phyloP scores from a whole-genome alignment of 1,284 basidiomycete genomes.

The Ceratobasidium sp. region DNA sequence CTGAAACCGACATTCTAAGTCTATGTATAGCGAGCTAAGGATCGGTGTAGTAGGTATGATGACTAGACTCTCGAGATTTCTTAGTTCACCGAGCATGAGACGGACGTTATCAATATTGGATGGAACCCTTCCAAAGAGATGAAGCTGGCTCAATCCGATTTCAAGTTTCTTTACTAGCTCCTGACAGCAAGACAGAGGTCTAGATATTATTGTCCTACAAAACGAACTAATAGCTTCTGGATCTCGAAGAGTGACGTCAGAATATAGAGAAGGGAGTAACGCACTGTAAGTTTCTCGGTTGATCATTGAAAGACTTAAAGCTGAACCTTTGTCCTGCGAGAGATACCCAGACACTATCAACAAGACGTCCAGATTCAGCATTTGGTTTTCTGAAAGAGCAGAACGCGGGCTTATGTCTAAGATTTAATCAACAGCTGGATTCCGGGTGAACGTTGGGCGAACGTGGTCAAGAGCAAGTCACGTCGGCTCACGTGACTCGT shows the following conservation, averaged over 20 bases:
- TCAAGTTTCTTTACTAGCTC: background rate
- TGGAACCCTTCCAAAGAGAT: background rate
- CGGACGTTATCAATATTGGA: background rate
- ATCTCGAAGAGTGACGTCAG: background rate
- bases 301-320: background rate
- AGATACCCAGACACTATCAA: background rate
- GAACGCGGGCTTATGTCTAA: background rate
- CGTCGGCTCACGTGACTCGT: background rate
- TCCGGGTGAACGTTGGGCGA: too few relatives aligned
- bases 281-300: background rate
- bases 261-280: background rate
- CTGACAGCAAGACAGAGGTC: background rate
- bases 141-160: background rate
- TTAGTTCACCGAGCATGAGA: background rate
- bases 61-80: background rate
- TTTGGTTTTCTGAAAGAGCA: background rate
- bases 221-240: background rate
- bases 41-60: background rate
- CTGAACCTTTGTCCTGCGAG: background rate
- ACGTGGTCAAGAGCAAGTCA: background rate
- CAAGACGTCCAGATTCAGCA: background rate
- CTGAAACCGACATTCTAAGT: background rate
- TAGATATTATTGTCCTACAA: background rate
- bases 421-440: background rate
- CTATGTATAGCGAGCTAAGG: background rate